Conservation (phyloP, 495 filamentous ascomycete genomes). For the Penicillium atrosanguineum region DNA sequence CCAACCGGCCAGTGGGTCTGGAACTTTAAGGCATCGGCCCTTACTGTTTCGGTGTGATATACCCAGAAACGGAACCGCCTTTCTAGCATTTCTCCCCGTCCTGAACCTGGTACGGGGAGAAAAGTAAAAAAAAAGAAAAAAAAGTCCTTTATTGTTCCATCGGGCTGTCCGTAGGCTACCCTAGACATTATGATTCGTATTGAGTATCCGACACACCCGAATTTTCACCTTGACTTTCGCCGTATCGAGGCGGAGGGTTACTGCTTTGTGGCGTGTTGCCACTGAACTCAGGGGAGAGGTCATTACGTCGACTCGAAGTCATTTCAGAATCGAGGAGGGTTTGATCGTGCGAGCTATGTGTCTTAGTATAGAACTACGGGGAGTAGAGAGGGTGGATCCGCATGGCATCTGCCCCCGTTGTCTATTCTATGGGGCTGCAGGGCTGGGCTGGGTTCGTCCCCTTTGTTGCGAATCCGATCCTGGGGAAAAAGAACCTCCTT, state of each 20-base stretch:
- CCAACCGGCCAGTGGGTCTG: conserved; percentile 10
- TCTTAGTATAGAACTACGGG: background rate
- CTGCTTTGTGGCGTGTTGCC: conserved; percentile 1
- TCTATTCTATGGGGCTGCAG: conserved; percentile 18
- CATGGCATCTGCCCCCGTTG: conserved; percentile 13
- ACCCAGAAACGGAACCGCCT: background rate
- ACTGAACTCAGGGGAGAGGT: background rate
- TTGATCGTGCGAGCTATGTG: background rate
- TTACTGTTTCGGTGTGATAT: conserved; percentile 3
- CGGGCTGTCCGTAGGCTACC: background rate
- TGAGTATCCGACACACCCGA: background rate
- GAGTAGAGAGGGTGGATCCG: conserved; percentile 14
- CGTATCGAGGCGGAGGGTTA: too few relatives aligned
- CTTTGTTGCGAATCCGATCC: background rate
- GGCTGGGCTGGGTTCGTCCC: conserved; percentile 3
- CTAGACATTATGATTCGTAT: background rate
- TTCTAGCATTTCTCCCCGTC: background rate
- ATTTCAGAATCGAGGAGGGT: background rate
- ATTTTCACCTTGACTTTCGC: background rate
- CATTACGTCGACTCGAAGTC: background rate
- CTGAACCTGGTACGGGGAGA: background rate
- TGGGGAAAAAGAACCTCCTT: background rate
- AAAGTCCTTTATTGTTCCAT: background rate
- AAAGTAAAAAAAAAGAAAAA: background rate
- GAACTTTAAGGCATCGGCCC: conserved; percentile 2